Evolutionary conservation across 805 yeast genomes (phyloP), one percentile per base, ranked within the genome.

Genomic region (Candida stauntonica): DNA sequence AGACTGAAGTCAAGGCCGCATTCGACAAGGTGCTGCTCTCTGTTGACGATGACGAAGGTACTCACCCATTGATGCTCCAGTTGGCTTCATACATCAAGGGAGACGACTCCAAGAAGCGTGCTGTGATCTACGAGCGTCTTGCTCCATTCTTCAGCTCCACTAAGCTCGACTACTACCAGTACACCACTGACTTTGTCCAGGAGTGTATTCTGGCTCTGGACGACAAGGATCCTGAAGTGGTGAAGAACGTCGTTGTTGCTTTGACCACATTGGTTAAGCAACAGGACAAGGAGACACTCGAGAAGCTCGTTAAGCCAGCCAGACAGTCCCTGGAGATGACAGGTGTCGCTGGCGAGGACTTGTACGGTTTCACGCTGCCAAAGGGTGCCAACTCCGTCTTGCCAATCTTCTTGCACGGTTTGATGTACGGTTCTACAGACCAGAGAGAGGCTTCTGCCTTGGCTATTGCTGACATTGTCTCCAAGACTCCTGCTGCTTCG

Each of bases 321-420:
- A 74, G 74, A 55, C 84, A 78, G 58, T 77, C 95, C 0, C 68
- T 93, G 52, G 68, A 68, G 23, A 60, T 78, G 40, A 74, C 87
- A 15, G 86, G 88, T 18, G 68, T 68, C 17, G 67, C 67, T 26
- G 82, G 79, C 1, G 72, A 73, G 52, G 87, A 84, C 23, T 62
- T 89, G 36, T 76, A 81, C 24, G 96, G 87, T 0, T 85, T 89
- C 61, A 55, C 58, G 38, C 57, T 75, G 45, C 79, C 94, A 61
- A 79, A 79, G 59, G 94, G 98, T 35, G 95, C 96, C 43, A 79
- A 75, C 56, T 83, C 95, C 63, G 64, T 93, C 28, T 70, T 93
- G 50, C 99, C 99, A 20, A 76, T 94, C 37, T 93, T 93, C 68
- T 67, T 87, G 50, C 96, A 91, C 59, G 98, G 98, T 45, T 74